Conservation (phyloP, 164 flowering plant genomes). For the Dillenia turbinata region DNA sequence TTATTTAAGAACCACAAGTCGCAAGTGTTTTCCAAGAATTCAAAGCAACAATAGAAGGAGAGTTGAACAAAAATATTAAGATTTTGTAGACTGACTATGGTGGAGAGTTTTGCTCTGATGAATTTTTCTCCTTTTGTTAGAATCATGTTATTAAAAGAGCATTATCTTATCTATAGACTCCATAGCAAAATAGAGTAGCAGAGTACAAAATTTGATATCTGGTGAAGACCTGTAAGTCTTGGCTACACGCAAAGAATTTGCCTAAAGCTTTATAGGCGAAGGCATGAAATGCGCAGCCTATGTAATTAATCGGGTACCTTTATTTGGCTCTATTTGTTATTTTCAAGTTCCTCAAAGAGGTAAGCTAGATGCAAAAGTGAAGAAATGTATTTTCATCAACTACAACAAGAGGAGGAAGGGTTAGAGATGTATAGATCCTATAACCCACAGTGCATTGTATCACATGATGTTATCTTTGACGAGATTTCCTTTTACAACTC, state of each 20-base stretch:
- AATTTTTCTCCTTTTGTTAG: no score
- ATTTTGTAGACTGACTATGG: no score
- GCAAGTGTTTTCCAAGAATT: slow-evolving; percentile 13
- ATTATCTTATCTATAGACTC: no score
- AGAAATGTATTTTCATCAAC: background rate
- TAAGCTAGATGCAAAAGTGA: background rate
- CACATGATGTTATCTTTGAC: background rate
- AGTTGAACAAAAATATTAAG: slow-evolving; percentile 1
- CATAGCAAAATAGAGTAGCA: no score
- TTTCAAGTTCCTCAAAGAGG: background rate
- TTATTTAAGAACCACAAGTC: slow-evolving; percentile 5
- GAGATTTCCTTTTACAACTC: background rate
- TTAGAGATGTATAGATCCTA: background rate
- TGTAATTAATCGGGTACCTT: no score
- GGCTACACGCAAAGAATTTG: no score
- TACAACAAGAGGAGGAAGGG: background rate
- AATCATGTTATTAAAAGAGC: no score
- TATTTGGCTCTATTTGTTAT: background rate
- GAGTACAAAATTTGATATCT: no score
- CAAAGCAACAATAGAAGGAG: slow-evolving; percentile 8
- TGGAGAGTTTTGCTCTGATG: no score
- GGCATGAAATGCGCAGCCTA: no score
- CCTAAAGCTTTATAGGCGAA: no score
- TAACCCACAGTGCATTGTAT: background rate
- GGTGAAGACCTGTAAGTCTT: no score